These are phyloP conservation scores for Suhomyces taliae DNA, from an alignment of 1,139 yeast genomes.

Conservation along the genomic window DNA sequence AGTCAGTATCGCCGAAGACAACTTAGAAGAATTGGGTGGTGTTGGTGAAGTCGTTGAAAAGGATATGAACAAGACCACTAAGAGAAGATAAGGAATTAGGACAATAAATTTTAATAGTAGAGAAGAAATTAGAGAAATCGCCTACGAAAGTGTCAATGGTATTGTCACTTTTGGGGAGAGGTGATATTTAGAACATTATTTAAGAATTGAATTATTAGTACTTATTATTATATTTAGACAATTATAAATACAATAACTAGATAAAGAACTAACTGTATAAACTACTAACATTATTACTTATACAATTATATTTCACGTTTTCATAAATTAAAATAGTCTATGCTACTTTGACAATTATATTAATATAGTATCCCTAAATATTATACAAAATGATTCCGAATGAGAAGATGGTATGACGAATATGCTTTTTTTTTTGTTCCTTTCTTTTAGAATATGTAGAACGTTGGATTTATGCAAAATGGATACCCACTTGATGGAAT, in stretches of 20 bases:
- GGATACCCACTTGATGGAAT: constrained; percentile 96
- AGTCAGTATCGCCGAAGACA: constrained; percentile 83
- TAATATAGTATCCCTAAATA: no score
- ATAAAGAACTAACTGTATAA: no score
- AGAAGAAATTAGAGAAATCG: constrained; percentile 7
- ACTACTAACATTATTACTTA: no score
- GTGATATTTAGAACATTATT: no score
- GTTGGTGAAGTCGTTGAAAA: constrained; percentile 87
- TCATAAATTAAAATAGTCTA: not conserved
- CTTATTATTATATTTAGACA: no score
- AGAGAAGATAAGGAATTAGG: constrained; percentile 34
- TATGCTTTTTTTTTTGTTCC: no score
- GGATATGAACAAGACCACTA: constrained; percentile 50
- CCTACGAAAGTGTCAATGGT: not conserved
- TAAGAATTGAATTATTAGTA: no score
- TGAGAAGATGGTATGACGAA: not conserved
- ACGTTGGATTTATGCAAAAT: constrained; percentile 63
- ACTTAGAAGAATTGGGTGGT: constrained; percentile 86
- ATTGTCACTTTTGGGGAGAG: no score
- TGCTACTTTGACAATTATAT: no score
- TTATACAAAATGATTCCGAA: no score
- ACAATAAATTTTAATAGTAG: not conserved
- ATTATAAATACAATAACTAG: no score
- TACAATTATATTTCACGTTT: not conserved
- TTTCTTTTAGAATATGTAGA: not conserved